A percentile compares a stretch with the other conserved stretches of the same genome.
Evolutionary conservation across 2,329 filamentous ascomycete genomes (phyloP).

Genomic region (Fonsecaea pedrosoi): DNA sequence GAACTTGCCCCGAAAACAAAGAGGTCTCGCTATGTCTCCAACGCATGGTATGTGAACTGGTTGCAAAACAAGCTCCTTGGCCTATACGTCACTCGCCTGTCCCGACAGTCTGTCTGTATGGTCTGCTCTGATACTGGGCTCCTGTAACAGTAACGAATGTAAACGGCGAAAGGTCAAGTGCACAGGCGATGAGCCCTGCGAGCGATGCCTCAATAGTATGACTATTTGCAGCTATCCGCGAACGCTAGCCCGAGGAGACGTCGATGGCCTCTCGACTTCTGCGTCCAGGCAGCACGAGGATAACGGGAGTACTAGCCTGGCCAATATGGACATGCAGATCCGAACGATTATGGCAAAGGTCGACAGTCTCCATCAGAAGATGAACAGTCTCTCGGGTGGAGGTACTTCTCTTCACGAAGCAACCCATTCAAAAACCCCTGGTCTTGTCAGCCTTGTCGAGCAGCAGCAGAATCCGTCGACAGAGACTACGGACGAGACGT

Average conservation of each 20-base stretch:
- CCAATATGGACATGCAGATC: not conserved
- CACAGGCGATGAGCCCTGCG: constrained; percentile 72
- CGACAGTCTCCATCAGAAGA: not conserved
- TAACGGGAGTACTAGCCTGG: not conserved
- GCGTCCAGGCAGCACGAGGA: not conserved
- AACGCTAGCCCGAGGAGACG: not conserved
- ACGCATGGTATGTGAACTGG: constrained; percentile 13
- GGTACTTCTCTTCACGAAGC: not conserved
- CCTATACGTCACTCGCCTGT: not conserved
- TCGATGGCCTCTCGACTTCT: not conserved
- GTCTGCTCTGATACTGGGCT: too few relatives aligned
- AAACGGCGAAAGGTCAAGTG: constrained; percentile 79
- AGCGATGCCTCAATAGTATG: constrained; percentile 59
- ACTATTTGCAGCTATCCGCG: constrained; percentile 15
- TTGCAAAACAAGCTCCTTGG: not conserved
- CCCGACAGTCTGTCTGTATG: too few relatives aligned
- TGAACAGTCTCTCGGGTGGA: not conserved
- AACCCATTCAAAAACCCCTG: not conserved
- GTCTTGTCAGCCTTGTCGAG: not conserved
- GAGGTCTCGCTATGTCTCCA: constrained; percentile 22
- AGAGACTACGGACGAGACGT: too few relatives aligned
- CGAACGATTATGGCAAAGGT: not conserved
- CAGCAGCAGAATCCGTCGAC: not conserved
- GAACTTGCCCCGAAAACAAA: constrained; percentile 1
- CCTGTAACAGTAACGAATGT: constrained; percentile 67